These are phyloP conservation scores for Tubosaeta sp. DNA, from an alignment of 768 basidiomycete genomes.

Conservation along the genomic window DNA sequence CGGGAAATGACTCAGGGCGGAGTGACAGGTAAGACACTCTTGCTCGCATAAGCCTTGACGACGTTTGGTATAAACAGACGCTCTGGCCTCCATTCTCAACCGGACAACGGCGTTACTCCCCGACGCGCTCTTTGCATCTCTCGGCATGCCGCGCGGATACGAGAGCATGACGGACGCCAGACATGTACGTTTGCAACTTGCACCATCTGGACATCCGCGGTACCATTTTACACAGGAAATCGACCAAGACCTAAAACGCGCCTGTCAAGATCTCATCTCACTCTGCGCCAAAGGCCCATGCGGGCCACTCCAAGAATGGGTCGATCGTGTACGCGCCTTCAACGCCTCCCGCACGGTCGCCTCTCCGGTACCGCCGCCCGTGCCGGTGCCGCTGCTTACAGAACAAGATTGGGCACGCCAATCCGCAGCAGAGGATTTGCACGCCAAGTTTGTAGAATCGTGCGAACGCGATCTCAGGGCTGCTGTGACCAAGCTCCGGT, in stretches of 20 bases:
- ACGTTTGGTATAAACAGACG: slow-evolving; percentile 19
- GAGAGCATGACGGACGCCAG: slow-evolving; percentile 69
- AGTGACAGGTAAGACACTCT: slow-evolving; percentile 48
- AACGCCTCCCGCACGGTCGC: slow-evolving; percentile 20
- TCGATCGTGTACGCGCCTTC: slow-evolving; percentile 44
- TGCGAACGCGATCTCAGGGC: slow-evolving; percentile 54
- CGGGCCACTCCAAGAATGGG: slow-evolving; percentile 59
- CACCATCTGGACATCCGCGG: not conserved
- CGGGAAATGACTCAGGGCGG: slow-evolving; percentile 43
- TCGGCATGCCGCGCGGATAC: slow-evolving; percentile 58
- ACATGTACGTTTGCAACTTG: slow-evolving; percentile 44
- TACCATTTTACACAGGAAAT: slow-evolving; percentile 54
- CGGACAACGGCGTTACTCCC: slow-evolving; percentile 46
- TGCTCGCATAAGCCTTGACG: not conserved
- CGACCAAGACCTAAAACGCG: slow-evolving; percentile 78
- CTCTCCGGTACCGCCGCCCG: slow-evolving; percentile 16
- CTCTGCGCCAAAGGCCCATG: slow-evolving; percentile 56
- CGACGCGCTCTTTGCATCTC: slow-evolving; percentile 63
- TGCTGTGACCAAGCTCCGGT: slow-evolving; percentile 52
- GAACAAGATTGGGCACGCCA: slow-evolving; percentile 51
- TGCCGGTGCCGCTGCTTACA: slow-evolving; percentile 24
- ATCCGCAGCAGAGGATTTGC: slow-evolving; percentile 43
- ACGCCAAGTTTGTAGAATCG: slow-evolving; percentile 51
- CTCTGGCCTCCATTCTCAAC: slow-evolving; percentile 30
- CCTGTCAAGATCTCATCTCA: slow-evolving; percentile 81